phyloP scores from a whole-genome alignment of 345 rosid genomes.

The Salix caprea region DNA sequence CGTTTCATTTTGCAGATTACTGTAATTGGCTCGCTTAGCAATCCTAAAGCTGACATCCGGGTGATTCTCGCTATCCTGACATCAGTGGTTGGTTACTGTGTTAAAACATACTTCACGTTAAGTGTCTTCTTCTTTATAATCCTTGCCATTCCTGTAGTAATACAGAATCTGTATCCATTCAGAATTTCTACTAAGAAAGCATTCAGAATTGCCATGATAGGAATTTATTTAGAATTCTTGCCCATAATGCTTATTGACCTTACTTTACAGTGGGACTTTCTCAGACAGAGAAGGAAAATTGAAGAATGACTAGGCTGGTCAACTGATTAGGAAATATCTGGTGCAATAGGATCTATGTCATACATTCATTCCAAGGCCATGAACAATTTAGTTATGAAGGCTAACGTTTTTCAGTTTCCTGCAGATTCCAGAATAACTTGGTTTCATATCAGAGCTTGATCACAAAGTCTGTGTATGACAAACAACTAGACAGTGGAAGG shows the following conservation, averaged over 20 bases:
- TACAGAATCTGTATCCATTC: no score
- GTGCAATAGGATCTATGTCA: no score
- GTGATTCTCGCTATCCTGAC: slow-evolving; percentile 19
- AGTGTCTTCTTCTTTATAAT: not conserved
- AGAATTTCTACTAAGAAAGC: no score
- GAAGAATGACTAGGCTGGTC: no score
- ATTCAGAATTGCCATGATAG: no score
- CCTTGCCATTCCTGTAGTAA: not conserved
- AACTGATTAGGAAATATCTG: no score
- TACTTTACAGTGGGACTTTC: no score
- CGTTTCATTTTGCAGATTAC: slow-evolving; percentile 5
- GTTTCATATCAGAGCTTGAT: slow-evolving; percentile 20
- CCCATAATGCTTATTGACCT: no score
- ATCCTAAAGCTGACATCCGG: slow-evolving; percentile 13
- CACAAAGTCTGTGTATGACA: slow-evolving; percentile 38
- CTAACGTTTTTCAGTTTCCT: not conserved
- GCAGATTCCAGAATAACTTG: slow-evolving; percentile 22
- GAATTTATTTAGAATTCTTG: no score
- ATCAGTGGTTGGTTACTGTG: slow-evolving; percentile 17
- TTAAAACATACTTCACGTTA: slow-evolving; percentile 29
- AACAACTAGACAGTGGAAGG: slow-evolving; percentile 79
- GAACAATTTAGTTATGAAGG: not conserved
- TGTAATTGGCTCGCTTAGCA: slow-evolving; percentile 12
- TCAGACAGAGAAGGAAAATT: no score
- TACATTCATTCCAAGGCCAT: no score